These are phyloP conservation scores for Ascobolus immersus DNA, from an alignment of 495 filamentous ascomycete species.

Conservation along the genomic window DNA sequence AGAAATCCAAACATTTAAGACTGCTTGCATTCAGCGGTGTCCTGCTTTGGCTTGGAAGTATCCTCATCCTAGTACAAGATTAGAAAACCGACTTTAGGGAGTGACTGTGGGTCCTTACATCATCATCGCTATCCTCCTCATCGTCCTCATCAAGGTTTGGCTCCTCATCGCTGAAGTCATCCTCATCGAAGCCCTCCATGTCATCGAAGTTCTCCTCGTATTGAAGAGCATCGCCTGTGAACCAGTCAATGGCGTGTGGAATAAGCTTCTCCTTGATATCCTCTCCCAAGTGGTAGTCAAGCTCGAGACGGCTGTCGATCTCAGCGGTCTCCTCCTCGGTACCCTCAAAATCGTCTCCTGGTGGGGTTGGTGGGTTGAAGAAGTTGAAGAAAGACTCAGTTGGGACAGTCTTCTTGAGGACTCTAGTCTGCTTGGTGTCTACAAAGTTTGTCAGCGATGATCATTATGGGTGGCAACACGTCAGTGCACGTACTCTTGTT, in stretches of 20 bases:
- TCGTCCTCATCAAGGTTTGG: constrained; percentile 77
- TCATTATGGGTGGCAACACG: constrained; percentile 1
- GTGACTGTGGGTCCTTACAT: constrained; percentile 32
- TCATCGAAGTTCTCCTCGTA: constrained; percentile 88
- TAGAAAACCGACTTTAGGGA: constrained; percentile 2
- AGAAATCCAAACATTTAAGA: constrained; percentile 34
- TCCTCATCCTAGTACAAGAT: constrained; percentile 42
- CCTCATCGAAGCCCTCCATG: constrained; percentile 54
- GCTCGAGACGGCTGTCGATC: constrained; percentile 91
- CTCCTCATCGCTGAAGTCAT: constrained; percentile 81
- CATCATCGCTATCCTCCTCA: constrained; percentile 72
- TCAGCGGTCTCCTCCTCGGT: constrained; percentile 60
- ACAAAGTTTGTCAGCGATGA: constrained; percentile 15
- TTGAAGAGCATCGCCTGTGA: constrained; percentile 92
- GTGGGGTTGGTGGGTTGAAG: constrained; percentile 84
- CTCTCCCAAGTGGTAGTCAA: constrained; percentile 96
- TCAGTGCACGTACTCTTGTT: constrained; percentile 69
- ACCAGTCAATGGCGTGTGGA: constrained; percentile 97
- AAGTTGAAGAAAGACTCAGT: constrained; percentile 99
- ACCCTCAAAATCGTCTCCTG: constrained; percentile 42
- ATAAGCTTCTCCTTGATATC: constrained; percentile 99
- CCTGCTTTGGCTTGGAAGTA: constrained; percentile 87
- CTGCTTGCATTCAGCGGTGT: constrained; percentile 98
- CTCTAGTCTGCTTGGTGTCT: constrained; percentile 97
- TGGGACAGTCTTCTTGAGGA: constrained; percentile 96